phyloP scores from a whole-genome alignment of 2,329 filamentous ascomycete species.

The Paraconiothyrium brasiliense region DNA sequence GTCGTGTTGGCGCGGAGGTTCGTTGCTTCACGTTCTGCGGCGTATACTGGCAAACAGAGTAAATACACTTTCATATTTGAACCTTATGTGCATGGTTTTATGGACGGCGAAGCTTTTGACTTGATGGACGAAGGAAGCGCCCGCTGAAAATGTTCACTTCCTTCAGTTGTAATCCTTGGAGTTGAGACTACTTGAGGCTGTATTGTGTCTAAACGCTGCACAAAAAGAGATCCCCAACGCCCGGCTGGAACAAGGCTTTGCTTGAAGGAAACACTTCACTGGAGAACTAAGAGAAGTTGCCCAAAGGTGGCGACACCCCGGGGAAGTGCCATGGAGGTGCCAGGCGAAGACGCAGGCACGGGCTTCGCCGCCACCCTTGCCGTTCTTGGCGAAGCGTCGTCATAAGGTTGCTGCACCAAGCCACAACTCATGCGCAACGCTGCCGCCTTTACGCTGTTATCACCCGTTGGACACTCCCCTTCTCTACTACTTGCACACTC shows the following conservation, averaged over 20 bases:
- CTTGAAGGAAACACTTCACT: no score
- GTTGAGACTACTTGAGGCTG: no score
- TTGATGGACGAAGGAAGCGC: background rate
- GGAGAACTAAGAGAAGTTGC: no score
- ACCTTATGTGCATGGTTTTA: background rate
- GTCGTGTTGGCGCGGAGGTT: background rate
- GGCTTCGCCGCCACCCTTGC: background rate
- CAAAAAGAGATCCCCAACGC: no score
- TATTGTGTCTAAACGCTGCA: no score
- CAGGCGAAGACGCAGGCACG: background rate
- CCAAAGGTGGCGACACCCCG: no score
- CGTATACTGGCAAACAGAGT: background rate
- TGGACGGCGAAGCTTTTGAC: background rate
- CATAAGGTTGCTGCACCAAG: constrained; percentile 6
- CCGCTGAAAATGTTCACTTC: background rate
- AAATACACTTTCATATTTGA: background rate
- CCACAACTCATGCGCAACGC: constrained; percentile 22
- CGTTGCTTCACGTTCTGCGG: background rate
- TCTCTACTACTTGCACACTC: constrained; percentile 8
- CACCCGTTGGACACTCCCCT: background rate
- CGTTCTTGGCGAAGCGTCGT: constrained; percentile 15
- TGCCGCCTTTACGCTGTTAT: constrained; percentile 9
- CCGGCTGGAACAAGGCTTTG: no score
- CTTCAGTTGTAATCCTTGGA: background rate
- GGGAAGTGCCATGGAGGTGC: background rate